Evolutionary conservation across 208 protist genomes (phyloP).

Genomic region (Leishmania gerbilli): DNA sequence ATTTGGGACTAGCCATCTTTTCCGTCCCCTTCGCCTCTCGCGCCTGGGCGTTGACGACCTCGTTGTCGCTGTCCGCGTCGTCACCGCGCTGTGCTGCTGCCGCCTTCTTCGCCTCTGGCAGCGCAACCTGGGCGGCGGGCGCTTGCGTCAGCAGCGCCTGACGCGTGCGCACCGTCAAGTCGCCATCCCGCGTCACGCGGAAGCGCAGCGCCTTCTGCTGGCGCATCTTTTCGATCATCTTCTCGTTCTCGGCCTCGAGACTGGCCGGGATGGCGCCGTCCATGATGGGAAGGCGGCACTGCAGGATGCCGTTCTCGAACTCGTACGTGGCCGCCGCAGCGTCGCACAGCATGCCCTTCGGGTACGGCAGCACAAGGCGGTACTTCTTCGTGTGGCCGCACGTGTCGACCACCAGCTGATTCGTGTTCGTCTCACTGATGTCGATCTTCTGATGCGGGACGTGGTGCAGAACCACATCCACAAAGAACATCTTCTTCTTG

Average conservation of each 20-base stretch:
- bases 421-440: constrained; percentile 57
- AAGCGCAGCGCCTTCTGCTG: constrained; percentile 79
- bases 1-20: not conserved
- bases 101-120: constrained; percentile 31
- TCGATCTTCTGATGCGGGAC: constrained; percentile 77
- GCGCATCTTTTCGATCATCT: constrained; percentile 53
- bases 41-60: not conserved
- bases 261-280: constrained; percentile 52
- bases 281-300: constrained; percentile 69
- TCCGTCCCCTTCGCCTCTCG: not conserved
- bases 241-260: constrained; percentile 52
- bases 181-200: constrained; percentile 65
- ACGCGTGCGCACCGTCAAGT: constrained; percentile 75
- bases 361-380: constrained; percentile 72
- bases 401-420: constrained; percentile 75
- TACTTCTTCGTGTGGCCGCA: constrained; percentile 81
- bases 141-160: constrained; percentile 62
- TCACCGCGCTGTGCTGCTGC: not conserved
- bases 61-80: not conserved
- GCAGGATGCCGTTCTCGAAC: constrained; percentile 61
- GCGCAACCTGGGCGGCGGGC: constrained; percentile 24
- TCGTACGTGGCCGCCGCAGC: constrained; percentile 52
- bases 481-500: constrained; percentile 72
- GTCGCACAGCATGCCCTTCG: constrained; percentile 64
- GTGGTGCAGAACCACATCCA: constrained; percentile 82